Evolutionary conservation across 768 basidiomycete species (phyloP), one percentile per base, ranked within the genome.

Genomic region (Amanita fuliginea): DNA sequence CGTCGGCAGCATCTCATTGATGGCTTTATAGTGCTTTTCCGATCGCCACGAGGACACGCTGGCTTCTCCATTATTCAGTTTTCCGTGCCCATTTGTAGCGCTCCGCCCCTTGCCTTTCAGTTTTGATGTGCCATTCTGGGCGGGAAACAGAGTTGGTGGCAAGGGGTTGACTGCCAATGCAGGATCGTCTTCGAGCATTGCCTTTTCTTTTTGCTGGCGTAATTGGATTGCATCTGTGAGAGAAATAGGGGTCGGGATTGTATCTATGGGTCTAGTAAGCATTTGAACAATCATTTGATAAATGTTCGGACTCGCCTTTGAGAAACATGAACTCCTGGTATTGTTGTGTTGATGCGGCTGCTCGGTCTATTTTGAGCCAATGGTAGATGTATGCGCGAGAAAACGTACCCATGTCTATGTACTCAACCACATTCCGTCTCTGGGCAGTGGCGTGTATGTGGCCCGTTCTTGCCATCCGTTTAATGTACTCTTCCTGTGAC

Each of bases 401-500:
- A 45, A 42, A 64, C 78, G 50, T 54, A 91, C 89, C 82, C 73
- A 91, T 76, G 61, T 93, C 87, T 35, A 73, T 70, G 55, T 90
- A 87, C 47, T 76, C 73, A 9, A 91, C 69, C 18, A 65, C 69
- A 49, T 70, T 75, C 52, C 86, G 73, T 51, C 73, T 71, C 44
- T 80, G 76, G 14, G 72, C 68, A 51, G 67, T 67, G 8, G 86
- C 85, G 58, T 82, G 77, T 43, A 73, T 73, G 51, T 84, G 78
- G 10, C 82, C 85, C 21, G 81, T 80, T 61, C 78, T 76, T 14
- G 78, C 73, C 59, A 91, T 71, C 43, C 80, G 75, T 63, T 86
- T 86, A 49, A 92, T 76, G 61, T 91, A 92, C 59, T 90, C 86
- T 67, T 93, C 89, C 90, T 93, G 59, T 32, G 41, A 47, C 43